Evolutionary conservation across 2,329 filamentous ascomycete species (phyloP).

Genomic region (Venturia pyrina): DNA sequence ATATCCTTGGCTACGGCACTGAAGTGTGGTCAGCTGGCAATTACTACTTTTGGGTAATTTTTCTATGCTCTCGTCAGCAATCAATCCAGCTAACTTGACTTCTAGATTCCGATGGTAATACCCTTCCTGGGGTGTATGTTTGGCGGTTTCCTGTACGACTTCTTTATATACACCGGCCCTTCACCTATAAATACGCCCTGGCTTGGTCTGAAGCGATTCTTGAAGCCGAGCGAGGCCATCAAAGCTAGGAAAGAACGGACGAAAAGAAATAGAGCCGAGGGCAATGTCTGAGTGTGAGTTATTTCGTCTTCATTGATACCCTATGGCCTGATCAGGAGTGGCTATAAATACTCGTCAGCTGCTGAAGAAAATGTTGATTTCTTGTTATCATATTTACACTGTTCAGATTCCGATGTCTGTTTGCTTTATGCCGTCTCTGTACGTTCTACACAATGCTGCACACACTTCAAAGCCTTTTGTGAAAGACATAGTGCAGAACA

Average conservation of each 20-base stretch:
- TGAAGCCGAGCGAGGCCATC: slow-evolving; percentile 9
- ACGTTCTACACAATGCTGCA: no score
- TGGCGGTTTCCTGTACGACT: slow-evolving; percentile 57
- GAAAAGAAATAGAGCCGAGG: slow-evolving; percentile 5
- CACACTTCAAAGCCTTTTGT: no score
- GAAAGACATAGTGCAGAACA: no score
- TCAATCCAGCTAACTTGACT: neutral
- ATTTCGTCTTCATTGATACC: no score
- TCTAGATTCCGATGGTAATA: slow-evolving; percentile 50
- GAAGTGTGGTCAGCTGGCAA: slow-evolving; percentile 53
- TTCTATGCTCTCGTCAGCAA: neutral
- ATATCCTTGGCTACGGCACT: slow-evolving; percentile 55
- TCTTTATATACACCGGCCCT: slow-evolving; percentile 53
- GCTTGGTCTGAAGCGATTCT: slow-evolving; percentile 39
- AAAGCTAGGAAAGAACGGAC: slow-evolving; percentile 5
- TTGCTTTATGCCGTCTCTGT: no score
- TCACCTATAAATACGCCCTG: slow-evolving; percentile 54
- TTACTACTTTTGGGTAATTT: slow-evolving; percentile 56
- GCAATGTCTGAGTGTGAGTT: neutral
- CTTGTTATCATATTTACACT: neutral
- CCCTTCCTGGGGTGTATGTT: slow-evolving; percentile 53
- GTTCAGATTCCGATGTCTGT: neutral
- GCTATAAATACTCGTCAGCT: neutral
- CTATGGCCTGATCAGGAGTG: neutral
- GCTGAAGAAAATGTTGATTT: neutral